Percentiles rank a stretch among this genome's conserved stretches.
Conservation (phyloP, 257 asterid species). For the Solanum sitiens region DNA sequence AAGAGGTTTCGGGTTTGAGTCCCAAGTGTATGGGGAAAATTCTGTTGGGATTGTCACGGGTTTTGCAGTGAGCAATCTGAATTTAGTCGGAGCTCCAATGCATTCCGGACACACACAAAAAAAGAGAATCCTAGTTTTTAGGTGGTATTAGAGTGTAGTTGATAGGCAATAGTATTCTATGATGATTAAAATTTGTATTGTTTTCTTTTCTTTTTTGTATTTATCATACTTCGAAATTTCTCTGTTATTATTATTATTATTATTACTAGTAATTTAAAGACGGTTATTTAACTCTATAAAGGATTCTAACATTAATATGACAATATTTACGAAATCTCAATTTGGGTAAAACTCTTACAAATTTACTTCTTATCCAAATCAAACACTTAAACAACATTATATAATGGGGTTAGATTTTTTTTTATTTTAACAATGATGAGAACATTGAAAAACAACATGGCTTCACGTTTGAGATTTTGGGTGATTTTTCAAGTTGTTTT, state of each 20-base stretch:
- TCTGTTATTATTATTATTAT: not conserved
- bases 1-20: too few relatives aligned
- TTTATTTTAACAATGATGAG: not conserved
- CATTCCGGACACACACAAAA: too few relatives aligned
- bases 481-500: not conserved
- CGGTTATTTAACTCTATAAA: not conserved
- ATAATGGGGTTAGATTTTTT: not conserved
- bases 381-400: not conserved
- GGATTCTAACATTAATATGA: not conserved
- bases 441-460: not conserved
- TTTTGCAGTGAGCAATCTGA: rapidly evolving
- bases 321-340: not conserved
- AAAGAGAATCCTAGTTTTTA: not conserved
- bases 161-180: not conserved
- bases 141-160: not conserved
- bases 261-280: not conserved
- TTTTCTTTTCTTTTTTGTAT: not conserved
- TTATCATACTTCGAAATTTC: not conserved
- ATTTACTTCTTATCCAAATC: not conserved
- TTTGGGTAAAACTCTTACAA: not conserved
- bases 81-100: not conserved
- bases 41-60: too few relatives aligned
- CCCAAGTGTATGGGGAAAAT: too few relatives aligned
- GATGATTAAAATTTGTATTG: not conserved
- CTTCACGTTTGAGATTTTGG: not conserved